Base-by-base conservation (phyloP, 495 filamentous ascomycete genomes). In the Tuber umbilicatum region DNA sequence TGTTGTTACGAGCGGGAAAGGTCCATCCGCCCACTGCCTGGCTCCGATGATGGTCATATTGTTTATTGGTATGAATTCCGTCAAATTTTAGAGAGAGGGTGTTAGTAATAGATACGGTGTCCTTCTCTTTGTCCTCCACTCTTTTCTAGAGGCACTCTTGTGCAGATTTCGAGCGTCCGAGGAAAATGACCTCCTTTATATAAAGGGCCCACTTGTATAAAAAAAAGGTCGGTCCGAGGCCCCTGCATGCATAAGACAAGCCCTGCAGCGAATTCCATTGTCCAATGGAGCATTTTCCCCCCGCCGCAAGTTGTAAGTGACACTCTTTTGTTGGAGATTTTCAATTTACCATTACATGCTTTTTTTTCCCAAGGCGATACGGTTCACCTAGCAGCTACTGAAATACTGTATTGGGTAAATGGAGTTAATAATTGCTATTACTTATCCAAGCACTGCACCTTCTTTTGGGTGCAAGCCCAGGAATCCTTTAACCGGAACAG, bases 11-110 rank as follows among this genome's bases (percentile, higher is more conserved):
- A 88, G 80, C 79, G 83, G 81, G 72, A 87, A 84, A 40, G 87
- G 86, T 4, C 83, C 82, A 75, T 87, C 85, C 10, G 86, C 87
- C 87, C 87, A 87, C 39, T 83, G 81, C 70, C 82, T 84, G 2
- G 55, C 64, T 21, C 75, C 70, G 71, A 41, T 45, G 64, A 38
- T 39, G n/a, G 73, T 39, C 73, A 75, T 75, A 38, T 73, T 73
- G 37, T 73, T 10, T 69, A 31, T 35, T 27, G 43, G 39, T 73
- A 37, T 31, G 7, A 12, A 38, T 40, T 38, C 21, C 6, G 45
- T 50, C 23, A 23, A 23, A 50, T 50, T 50, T n/a, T n/a, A n/a
- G n/a, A n/a, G 17, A 23, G 23, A 50, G 19, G 9, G 21, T 50
- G 6, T 17, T 69, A 3, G 45, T 50, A 23, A 38, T 38, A 38